A percentile compares a stretch with the other conserved stretches of the same genome.
Evolutionary conservation across 1,284 basidiomycete genomes (phyloP).

Genomic region (Malassezia dermatis): DNA sequence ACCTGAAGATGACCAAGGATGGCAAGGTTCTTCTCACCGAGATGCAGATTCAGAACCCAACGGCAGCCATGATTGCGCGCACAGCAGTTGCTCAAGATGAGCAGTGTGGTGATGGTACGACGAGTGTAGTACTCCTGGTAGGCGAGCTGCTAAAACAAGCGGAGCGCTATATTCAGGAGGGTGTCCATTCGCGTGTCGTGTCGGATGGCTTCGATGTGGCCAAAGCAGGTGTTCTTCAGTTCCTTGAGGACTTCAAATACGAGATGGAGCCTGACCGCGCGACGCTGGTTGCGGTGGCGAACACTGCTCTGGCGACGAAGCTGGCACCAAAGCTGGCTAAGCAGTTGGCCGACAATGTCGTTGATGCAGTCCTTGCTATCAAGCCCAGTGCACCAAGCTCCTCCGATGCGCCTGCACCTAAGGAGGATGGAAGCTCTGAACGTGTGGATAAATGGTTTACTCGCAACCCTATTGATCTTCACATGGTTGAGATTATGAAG

Average conservation of each 20-base stretch:
- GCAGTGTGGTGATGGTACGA: constrained; percentile 97
- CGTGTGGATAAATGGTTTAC: constrained; percentile 37
- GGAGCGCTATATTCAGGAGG: constrained; percentile 93
- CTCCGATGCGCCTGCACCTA: constrained; percentile 27
- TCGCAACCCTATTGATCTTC: constrained; percentile 73
- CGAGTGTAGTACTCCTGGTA: constrained; percentile 89
- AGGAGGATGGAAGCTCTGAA: constrained; percentile 35
- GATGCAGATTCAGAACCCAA: constrained; percentile 98
- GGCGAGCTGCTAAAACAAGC: constrained; percentile 96
- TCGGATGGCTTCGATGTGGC: constrained; percentile 92
- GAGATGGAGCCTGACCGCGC: constrained; percentile 67
- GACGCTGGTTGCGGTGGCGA: constrained; percentile 80
- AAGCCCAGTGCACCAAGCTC: constrained; percentile 49
- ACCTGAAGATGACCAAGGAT: constrained; percentile 99
- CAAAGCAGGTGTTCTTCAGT: constrained; percentile 90
- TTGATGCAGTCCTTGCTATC: constrained; percentile 88
- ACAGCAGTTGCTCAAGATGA: constrained; percentile 98
- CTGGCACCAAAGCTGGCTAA: constrained; percentile 71
- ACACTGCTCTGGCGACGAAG: constrained; percentile 92
- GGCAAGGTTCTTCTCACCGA: constrained; percentile 96
- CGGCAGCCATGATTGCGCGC: constrained; percentile 96
- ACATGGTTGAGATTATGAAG: constrained; percentile 99
- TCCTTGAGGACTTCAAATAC: constrained; percentile 79
- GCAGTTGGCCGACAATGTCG: constrained; percentile 80
- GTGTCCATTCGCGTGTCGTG: constrained; percentile 93